Evolutionary conservation across 2,329 filamentous ascomycete species (phyloP), one percentile per base, ranked within the genome.

Genomic region (Aspergillus tanneri): DNA sequence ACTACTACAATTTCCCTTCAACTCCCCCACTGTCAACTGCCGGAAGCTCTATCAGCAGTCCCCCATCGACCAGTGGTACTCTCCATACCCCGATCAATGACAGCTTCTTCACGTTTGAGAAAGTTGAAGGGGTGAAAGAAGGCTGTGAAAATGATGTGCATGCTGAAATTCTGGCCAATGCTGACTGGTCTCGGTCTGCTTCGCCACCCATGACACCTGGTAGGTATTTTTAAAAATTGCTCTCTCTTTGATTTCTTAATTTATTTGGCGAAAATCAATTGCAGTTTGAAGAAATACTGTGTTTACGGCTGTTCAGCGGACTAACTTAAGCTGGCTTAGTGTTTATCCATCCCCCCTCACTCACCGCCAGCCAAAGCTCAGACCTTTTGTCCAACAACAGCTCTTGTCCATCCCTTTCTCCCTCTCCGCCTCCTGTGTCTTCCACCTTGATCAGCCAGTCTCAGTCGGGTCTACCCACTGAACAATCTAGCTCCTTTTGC

Each of bases 171-270:
- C 79, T 92, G 47, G 82, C 87, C 43, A 78, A 77, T 55, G 77
- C 87, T 55, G 87, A 92, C 61, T 95, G 89, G 86, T 78, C 86
- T 48, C 84, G 80, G 67, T 86, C 84, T 51, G 81, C 82, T 49
- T 95, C 91, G 24, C 90, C 91, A 43, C 89, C 90, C 19, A 83
- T 95, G 81, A 95, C 90, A 62, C 90, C 91, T 81, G 84, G 90
- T 95, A 85, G 77, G 89, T 82, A 22, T 38, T n/a, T n/a, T n/a
- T n/a, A n/a, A n/a, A n/a, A n/a, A n/a, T n/a, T n/a, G n/a, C n/a
- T n/a, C n/a, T n/a, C n/a, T n/a, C n/a, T n/a, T n/a, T n/a, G n/a
- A n/a, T n/a, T n/a, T n/a, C n/a, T n/a, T n/a, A n/a, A n/a, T n/a
- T n/a, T n/a, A n/a, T n/a, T n/a, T n/a, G n/a, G n/a, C n/a, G n/a